These are phyloP conservation scores for button mushroom (Agaricus bisporus) DNA, from an alignment of 768 basidiomycete species.

Conservation along the genomic window DNA sequence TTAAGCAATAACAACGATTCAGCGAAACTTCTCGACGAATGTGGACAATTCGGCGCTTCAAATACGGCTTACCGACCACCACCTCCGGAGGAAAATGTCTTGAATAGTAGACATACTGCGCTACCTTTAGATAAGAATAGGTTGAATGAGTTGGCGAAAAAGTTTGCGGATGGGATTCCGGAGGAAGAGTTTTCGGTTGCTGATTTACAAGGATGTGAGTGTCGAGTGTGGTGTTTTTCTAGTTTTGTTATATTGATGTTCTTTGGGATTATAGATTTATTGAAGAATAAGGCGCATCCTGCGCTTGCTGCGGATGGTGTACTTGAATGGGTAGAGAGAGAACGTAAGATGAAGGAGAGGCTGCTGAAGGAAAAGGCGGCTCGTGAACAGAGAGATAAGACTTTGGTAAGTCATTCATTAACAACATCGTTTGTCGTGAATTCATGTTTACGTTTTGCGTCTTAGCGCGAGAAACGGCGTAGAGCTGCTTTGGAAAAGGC, in stretches of 20 bases:
- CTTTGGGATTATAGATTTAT: constrained; percentile 43
- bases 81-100: constrained; percentile 53
- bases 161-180: constrained; percentile 77
- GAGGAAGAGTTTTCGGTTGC: constrained; percentile 87
- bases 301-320: constrained; percentile 67
- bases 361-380: constrained; percentile 71
- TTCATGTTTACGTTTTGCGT: neutral
- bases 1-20: neutral
- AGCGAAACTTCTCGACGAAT: constrained; percentile 1
- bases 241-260: neutral
- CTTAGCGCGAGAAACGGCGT: constrained; percentile 42
- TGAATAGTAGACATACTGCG: constrained; percentile 53
- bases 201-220: constrained; percentile 85
- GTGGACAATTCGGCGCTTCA: constrained; percentile 42
- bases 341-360: constrained; percentile 71
- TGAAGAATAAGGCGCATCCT: constrained; percentile 82
- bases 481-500: constrained; percentile 53
- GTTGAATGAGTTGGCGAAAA: constrained; percentile 63
- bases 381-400: constrained; percentile 59
- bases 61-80: constrained; percentile 62
- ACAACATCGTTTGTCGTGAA: neutral
- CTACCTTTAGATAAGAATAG: constrained; percentile 60
- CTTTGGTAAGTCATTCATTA: constrained; percentile 44
- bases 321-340: constrained; percentile 65
- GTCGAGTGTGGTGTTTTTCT: constrained; percentile 17